Percentiles rank a stretch among this genome's conserved stretches.
phyloP scores from a whole-genome alignment of 495 filamentous ascomycete species.

The Penicillium waksmanii region DNA sequence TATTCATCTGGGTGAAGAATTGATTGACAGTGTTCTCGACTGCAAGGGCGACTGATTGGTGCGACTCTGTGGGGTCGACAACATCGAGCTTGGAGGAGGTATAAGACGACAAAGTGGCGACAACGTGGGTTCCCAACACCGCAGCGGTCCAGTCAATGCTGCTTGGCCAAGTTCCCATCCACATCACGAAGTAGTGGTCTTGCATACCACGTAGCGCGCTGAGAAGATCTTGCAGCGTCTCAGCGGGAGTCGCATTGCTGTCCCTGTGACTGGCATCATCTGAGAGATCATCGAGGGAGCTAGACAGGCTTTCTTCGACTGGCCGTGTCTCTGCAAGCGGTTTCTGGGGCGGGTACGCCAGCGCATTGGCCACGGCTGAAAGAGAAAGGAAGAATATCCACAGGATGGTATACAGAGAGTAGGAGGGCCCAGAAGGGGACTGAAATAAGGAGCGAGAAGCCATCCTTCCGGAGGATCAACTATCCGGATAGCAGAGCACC shows the following conservation, averaged over 20 bases:
- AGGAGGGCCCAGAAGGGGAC: slow-evolving; percentile 18
- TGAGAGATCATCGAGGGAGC: slow-evolving; percentile 3
- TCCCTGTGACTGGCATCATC: slow-evolving; percentile 19
- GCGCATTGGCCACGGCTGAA: slow-evolving; percentile 30
- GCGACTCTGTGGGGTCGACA: slow-evolving; percentile 15
- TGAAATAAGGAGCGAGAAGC: slow-evolving; percentile 11
- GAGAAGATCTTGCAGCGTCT: slow-evolving; percentile 50
- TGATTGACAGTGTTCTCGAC: slow-evolving; percentile 76
- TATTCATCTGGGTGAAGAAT: slow-evolving; percentile 76
- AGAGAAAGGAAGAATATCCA: slow-evolving; percentile 29
- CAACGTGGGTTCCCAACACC: slow-evolving; percentile 80
- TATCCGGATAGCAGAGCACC: slow-evolving; percentile 14
- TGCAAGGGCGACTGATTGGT: slow-evolving; percentile 42
- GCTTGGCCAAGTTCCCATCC: slow-evolving; percentile 81
- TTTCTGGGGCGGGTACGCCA: slow-evolving; percentile 36
- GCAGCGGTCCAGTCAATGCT: slow-evolving; percentile 96
- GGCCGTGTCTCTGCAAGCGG: slow-evolving; percentile 16
- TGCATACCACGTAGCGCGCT: slow-evolving; percentile 76
- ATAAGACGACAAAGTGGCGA: slow-evolving; percentile 67
- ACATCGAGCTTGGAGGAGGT: slow-evolving; percentile 44
- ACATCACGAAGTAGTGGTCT: slow-evolving; percentile 71
- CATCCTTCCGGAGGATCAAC: slow-evolving; percentile 22
- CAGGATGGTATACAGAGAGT: slow-evolving; percentile 25
- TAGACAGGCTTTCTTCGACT: neutral
- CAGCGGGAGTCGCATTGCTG: slow-evolving; percentile 15